Evolutionary conservation across 148 eudicot species (phyloP), one percentile per base, ranked within the genome.

Genomic region (Rheum nobile): DNA sequence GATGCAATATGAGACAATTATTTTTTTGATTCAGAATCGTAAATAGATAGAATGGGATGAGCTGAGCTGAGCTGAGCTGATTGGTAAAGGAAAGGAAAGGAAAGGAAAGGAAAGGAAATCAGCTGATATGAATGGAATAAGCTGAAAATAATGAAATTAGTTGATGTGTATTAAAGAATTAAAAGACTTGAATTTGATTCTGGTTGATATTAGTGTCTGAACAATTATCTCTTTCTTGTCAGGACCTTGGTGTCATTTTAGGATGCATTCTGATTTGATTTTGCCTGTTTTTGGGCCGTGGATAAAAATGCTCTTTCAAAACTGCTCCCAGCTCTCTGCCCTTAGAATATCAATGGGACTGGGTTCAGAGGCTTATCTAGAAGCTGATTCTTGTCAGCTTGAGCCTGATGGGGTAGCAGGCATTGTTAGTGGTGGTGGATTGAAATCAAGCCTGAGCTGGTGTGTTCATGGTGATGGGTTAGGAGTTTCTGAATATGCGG

Each of bases 351-450:
- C 11, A 78, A 55, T 21, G 92, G 97, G 22, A 67, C 79, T 67
- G 97, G 97, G 4, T 89, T 87, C 76, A 42, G 57, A 74, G 91
- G 89, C 13, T 10, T 86, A 82, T 78, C 42, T 91, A 61, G 97
- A 91, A 76, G 97, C 90, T 29, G 83, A 85, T 46, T 86, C 86
- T 39, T 89, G 97, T 73, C 82, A 72, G 47, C 84, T 88, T 24
- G 79, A 84, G 72, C 83, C 85, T 1, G 85, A 84, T 73, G 97
- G 87, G 52, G 69, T 84, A 59, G 31, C 68, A 63, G 74, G 77
- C 63, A 75, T 84, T 52, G 83, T 79, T 22, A 74, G 84, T 59
- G 86, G 86, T 35, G 78, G 80, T 50, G 83, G 79, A 67, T 80
- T 84, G 34, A 73, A 78, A 76, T 70, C 84, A 17, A 80, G 70